A percentile compares a stretch with the other conserved stretches of the same genome.
phyloP scores from a whole-genome alignment of 2,329 filamentous ascomycete genomes.

The Seiridium unicorne region DNA sequence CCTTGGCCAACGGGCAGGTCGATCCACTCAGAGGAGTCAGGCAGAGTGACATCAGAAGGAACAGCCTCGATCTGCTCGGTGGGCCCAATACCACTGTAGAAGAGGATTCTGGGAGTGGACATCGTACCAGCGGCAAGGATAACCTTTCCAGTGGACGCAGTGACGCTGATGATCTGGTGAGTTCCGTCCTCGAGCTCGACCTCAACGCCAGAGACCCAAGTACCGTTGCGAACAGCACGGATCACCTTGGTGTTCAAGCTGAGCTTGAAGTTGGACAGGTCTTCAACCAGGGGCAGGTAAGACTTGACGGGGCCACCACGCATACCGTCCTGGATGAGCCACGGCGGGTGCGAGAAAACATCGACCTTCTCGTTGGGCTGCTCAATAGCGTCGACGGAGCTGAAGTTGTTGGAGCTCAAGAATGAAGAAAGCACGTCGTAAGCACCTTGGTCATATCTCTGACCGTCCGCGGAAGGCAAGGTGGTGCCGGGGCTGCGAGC shows the following conservation, averaged over 20 bases:
- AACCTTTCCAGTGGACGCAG: conserved; percentile 48
- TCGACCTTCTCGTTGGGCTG: conserved; percentile 15
- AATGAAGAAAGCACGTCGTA: conserved; percentile 15
- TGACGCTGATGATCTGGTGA: conserved; percentile 50
- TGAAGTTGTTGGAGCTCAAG: conserved; percentile 14
- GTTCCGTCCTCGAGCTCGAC: conserved; percentile 45
- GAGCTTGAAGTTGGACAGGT: conserved; percentile 15
- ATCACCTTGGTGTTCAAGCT: conserved; percentile 18
- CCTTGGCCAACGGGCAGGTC: conserved; percentile 37
- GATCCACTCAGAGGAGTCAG: conserved; percentile 31
- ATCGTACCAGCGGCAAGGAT: conserved; percentile 56
- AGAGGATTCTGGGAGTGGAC: conserved; percentile 54
- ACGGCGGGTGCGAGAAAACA: conserved; percentile 45
- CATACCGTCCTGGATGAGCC: conserved; percentile 35
- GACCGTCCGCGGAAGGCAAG: conserved; percentile 22
- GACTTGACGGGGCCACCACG: conserved; percentile 16
- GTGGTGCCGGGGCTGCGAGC: conserved; percentile 24
- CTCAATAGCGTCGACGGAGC: conserved; percentile 10
- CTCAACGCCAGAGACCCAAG: conserved; percentile 52
- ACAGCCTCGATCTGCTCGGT: conserved; percentile 41
- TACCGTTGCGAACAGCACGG: conserved; percentile 28
- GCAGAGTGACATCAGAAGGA: conserved; percentile 26
- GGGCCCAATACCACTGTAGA: conserved; percentile 56
- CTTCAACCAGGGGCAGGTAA: conserved; percentile 15
- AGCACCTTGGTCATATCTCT: conserved; percentile 15